Evolutionary conservation across 805 yeast species (phyloP), one percentile per base, ranked within the genome.

Genomic region (Barnettozyma vustinii): DNA sequence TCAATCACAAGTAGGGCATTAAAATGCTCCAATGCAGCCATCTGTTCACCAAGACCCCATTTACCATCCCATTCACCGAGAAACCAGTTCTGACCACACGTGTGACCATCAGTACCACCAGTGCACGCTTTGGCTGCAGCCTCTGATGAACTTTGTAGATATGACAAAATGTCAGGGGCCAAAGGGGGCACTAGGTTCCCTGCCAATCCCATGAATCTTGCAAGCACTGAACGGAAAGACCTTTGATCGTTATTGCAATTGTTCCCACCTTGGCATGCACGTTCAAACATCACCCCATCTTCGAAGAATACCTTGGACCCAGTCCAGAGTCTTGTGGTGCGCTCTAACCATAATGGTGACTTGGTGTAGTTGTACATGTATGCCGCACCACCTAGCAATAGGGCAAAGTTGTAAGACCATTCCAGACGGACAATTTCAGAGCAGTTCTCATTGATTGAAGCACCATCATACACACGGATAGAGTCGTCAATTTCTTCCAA

Each of bases 21-120:
- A 27, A 85, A 73, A 1, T 73, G 75, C 60, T 85, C 92, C 49
- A 84, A 68, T 0, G 92, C 87, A 49, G 75, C 67, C 80, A 84
- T 80, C 62, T 86, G 90, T 64, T 86, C 94, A 49, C 94, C 92
- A 27, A 86, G 66, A 10, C 94, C 94, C 60, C 76, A 85, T 40
- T 57, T 52, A 0, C 79, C 81, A 63, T 86, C 94, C 81, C 86
- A 81, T 4, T 78, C 76, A 7, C 66, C 63, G 8, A 63, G 56
- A 9, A 72, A 65, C 94, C 94, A 86, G 60, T 77, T 72, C 51
- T 76, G 62, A 20, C 92, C 92, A 71, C 94, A 86, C 0, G 94
- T 86, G 58, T 79, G 82, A 9, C 83, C 82, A 67, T 86, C 94
- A 7, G 66, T 53, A 60, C 92, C 94, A 58, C 92, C 94, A 13